Percentiles rank a stretch among this genome's conserved stretches.
These are phyloP conservation scores for Bothriochloa decipiens DNA, from an alignment of 176 grass and related monocot genomes.

Conservation along the genomic window DNA sequence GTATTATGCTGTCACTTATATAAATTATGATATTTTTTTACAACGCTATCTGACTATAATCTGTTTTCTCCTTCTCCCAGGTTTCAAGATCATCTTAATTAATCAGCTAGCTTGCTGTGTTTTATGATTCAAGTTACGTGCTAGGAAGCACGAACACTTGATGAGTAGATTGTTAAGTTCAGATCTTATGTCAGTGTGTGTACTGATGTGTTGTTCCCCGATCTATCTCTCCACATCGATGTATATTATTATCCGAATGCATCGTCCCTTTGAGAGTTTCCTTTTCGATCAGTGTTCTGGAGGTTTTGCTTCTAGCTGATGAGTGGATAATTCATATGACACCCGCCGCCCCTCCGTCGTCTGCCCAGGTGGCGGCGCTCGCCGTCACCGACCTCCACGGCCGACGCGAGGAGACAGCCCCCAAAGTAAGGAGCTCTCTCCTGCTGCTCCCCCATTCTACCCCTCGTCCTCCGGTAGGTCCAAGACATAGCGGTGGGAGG, in stretches of 20 bases:
- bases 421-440: no score
- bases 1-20: neutral
- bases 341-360: no score
- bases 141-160: constrained; percentile 30
- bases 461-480: no score
- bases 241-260: constrained; percentile 47
- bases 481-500: no score
- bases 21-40: neutral
- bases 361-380: no score
- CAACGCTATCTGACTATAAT: neutral
- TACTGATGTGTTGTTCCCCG: neutral
- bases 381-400: no score
- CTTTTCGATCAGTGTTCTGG: neutral
- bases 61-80: neutral
- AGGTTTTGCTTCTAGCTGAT: constrained; percentile 22
- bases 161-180: constrained; percentile 1
- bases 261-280: constrained; percentile 40
- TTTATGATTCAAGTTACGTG: constrained; percentile 30
- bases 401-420: no score
- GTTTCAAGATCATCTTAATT: constrained; percentile 51
- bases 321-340: constrained; percentile 17
- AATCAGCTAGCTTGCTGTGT: neutral
- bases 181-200: constrained; percentile 17
- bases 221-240: constrained; percentile 21
- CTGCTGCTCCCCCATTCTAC: no score